Evolutionary conservation across 805 yeast species (phyloP), one percentile per base, ranked within the genome.

Genomic region (Blastobotrys mokoenaii): DNA sequence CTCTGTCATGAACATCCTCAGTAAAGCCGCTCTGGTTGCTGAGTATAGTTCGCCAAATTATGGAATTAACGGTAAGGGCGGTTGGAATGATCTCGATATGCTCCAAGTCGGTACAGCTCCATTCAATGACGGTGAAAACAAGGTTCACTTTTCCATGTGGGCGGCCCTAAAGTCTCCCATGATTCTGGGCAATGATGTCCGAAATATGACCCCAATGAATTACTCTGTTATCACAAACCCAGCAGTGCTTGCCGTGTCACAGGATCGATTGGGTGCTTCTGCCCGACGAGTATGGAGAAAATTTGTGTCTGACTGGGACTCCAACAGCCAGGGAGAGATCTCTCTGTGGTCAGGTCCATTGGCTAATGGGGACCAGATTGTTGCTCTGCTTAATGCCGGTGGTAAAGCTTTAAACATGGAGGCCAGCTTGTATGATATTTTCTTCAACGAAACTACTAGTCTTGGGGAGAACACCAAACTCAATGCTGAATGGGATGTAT

Each of bases 81-180:
- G 57, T 3, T 61, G 61, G 59, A 57, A 57, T 44, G 65, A 61
- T 44, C 43, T 61, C 34, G 65, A 61, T 45, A 56, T 52, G 49
- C 46, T 61, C 25, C 64, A 61, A 46, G 61, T 61, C 25, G 65
- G 64, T 10, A 57, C 57, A 46, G 64, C 64, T 10, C 59, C 57
- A 9, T 49, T 54, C 51, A 49, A 57, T 11, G 56, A 55, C 27
- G 61, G 56, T n/a, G 65, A 61, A 41, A 58, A 60, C 46, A 51
- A 46, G 47, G 45, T 64, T 10, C 64, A 59, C 41, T 61, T 61
- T 38, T 51, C 63, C 10, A 46, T 61, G 52, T 61, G 65, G 65
- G 54, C 64, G 1, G 52, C 57, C n/a, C 51, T 61, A 18, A 61
- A 61, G 45, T 56, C 61, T 35, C 63, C 65, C 11, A 46, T 61